Base-by-base conservation (phyloP, 352 stramenopile species). In the Thalassiosira mediterranea region DNA sequence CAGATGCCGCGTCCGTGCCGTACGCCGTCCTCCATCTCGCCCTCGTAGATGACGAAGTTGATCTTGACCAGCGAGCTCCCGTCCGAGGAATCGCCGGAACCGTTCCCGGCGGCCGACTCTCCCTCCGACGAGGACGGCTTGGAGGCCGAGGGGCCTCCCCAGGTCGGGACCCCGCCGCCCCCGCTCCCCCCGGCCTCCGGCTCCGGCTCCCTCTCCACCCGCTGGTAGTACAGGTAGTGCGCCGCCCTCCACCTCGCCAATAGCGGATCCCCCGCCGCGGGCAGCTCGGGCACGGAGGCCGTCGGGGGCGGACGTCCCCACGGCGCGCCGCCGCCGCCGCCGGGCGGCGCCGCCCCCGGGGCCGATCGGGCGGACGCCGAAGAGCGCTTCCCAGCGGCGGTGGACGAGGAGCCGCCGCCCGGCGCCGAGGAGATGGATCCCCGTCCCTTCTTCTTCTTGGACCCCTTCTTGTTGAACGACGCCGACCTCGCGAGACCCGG, bases 141-240 rank as follows among this genome's bases (percentile, higher is more conserved):
- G n/a, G n/a, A n/a, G n/a, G n/a, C n/a, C n/a, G n/a, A n/a, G n/a
- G n/a, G n/a, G n/a, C n/a, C n/a, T n/a, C n/a, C n/a, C n/a, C n/a
- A n/a, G n/a, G n/a, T n/a, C n/a, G n/a, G n/a, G n/a, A n/a, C n/a
- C 37, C 37, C 37, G 37, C 8, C 37, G 52, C 34, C 32, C 13
- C 19, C 40, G 52, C 52, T 15, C 26, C 52, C 26, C 26, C 32
- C 52, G 28, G 32, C 10, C 19, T 28, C 11, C 29, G 32, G 3
- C 31, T 47, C 3, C 59, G 51, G 17, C 17, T 77, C 65, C n/a
- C 66, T 61, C 4, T 88, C 72, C 17, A 75, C 61, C 23, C 75
- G 70, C 57, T 89, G 75, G 72, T 88, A 90, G 63, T 92, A 92
- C 53, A 92, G 67, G 77, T 83, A 92, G 49, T 92, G 87, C 3